Conservation (phyloP, 352 stramenopile genomes). For the Elongisporangium undulatum region DNA sequence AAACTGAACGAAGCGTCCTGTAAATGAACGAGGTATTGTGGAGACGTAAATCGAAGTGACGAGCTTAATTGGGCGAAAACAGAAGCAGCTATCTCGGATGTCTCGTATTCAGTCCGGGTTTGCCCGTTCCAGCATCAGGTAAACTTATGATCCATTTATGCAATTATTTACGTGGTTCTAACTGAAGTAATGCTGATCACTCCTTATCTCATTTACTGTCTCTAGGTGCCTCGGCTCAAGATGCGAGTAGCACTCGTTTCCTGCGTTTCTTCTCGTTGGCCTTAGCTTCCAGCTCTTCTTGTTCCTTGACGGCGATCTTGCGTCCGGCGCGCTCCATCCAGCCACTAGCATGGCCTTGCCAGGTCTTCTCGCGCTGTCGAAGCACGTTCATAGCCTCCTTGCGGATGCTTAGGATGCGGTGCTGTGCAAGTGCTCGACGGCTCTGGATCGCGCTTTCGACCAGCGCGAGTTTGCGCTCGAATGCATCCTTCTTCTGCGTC, state of each 20-base stretch:
- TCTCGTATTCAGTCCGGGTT: too few relatives aligned
- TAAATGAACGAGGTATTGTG: too few relatives aligned
- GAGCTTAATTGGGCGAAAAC: too few relatives aligned
- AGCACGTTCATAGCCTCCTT: conserved; percentile 79
- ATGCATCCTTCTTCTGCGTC: conserved; percentile 68
- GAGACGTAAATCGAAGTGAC: too few relatives aligned
- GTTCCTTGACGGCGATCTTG: conserved; percentile 90
- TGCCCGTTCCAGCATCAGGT: background rate
- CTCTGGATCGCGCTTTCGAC: conserved; percentile 71
- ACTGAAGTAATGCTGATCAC: background rate
- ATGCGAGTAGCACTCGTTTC: conserved; percentile 55
- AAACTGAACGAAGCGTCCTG: too few relatives aligned
- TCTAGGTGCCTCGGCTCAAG: conserved; percentile 11
- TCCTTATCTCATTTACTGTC: background rate
- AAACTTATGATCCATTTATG: conserved; percentile 8
- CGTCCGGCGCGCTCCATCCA: conserved; percentile 86
- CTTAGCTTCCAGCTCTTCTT: conserved; percentile 82
- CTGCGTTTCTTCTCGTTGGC: conserved; percentile 67
- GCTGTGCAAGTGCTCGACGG: conserved; percentile 56
- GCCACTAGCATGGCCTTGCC: conserved; percentile 67
- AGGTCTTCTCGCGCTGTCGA: conserved; percentile 66
- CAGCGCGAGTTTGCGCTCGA: conserved; percentile 73
- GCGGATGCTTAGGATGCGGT: conserved; percentile 66
- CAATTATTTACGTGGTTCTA: conserved; percentile 10
- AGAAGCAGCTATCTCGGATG: too few relatives aligned